These are phyloP conservation scores for Exserohilum rostratum DNA, from an alignment of 2,329 filamentous ascomycete species.

Conservation along the genomic window DNA sequence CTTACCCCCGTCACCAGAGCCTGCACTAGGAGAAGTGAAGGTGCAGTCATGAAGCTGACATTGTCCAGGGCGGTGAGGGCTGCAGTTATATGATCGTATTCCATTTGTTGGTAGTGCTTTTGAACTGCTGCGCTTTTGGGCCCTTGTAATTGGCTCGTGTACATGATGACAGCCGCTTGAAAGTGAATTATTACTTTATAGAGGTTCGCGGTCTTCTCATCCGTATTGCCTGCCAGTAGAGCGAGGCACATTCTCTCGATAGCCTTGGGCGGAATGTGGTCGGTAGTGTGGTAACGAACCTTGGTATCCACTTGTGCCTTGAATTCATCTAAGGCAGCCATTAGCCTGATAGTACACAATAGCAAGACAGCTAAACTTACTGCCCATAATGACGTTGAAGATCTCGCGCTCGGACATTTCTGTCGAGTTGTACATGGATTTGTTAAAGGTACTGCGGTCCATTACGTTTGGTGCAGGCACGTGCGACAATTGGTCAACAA, in stretches of 20 bases:
- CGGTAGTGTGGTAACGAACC: conserved; percentile 32
- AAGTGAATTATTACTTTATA: conserved; percentile 44
- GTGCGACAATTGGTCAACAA: conserved; percentile 39
- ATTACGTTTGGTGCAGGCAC: conserved; percentile 26
- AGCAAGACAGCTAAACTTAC: conserved; percentile 12
- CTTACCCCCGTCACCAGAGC: conserved; percentile 40
- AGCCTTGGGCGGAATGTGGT: conserved; percentile 40
- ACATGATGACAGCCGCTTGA: conserved; percentile 34
- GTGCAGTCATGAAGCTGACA: conserved; percentile 35
- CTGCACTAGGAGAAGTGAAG: conserved; percentile 38
- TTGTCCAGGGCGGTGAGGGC: conserved; percentile 38
- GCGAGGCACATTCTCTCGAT: conserved; percentile 38
- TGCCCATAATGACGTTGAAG: conserved; percentile 34
- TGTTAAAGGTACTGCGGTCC: conserved; percentile 34
- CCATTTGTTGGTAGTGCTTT: conserved; percentile 34
- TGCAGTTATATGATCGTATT: conserved; percentile 37
- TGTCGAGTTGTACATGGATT: conserved; percentile 31
- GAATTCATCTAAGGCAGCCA: conserved; percentile 22
- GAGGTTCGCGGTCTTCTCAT: conserved; percentile 36
- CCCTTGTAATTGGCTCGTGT: conserved; percentile 31
- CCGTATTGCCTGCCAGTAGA: conserved; percentile 35
- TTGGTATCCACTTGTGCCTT: conserved; percentile 18
- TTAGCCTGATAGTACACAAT: neutral
- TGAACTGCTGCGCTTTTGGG: conserved; percentile 31
- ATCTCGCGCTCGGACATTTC: conserved; percentile 36